These are phyloP conservation scores for Salvia rosmarinus DNA, from an alignment of 257 asterid species.

Conservation along the genomic window DNA sequence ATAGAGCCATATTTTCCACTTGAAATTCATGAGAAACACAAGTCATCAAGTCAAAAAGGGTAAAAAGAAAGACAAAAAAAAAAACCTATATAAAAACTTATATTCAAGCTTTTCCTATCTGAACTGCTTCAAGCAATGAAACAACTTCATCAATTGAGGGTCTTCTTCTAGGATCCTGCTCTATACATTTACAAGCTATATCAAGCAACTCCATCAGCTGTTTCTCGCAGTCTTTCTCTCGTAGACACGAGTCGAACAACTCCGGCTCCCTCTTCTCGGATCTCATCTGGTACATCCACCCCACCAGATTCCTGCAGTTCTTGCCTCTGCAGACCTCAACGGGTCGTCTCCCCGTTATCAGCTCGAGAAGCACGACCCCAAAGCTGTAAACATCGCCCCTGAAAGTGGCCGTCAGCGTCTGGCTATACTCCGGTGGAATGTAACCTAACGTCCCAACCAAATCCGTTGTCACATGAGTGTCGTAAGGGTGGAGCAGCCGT, in stretches of 20 bases:
- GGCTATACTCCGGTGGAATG: slow-evolving; percentile 96
- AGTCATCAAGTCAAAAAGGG: neutral
- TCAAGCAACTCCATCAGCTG: slow-evolving; percentile 67
- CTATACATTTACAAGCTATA: slow-evolving; percentile 80
- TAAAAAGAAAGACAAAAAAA: neutral
- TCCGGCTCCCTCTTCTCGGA: slow-evolving; percentile 71
- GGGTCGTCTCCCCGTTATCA: slow-evolving; percentile 76
- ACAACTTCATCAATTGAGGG: slow-evolving; percentile 88
- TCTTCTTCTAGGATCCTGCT: slow-evolving; percentile 73
- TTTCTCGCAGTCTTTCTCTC: slow-evolving; percentile 55
- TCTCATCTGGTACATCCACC: slow-evolving; percentile 82
- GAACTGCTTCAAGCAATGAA: slow-evolving; percentile 74
- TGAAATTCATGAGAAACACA: slow-evolving; percentile 20
- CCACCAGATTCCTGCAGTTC: slow-evolving; percentile 77
- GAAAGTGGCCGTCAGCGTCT: slow-evolving; percentile 82
- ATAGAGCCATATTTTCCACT: slow-evolving; percentile 1
- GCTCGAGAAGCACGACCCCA: slow-evolving; percentile 91
- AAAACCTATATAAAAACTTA: slow-evolving; percentile 17
- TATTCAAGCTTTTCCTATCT: slow-evolving; percentile 49
- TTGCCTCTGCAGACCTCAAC: slow-evolving; percentile 84
- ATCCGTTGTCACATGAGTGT: slow-evolving; percentile 94
- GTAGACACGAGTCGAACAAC: slow-evolving; percentile 63
- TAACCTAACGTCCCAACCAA: slow-evolving; percentile 95
- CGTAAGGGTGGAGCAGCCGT: slow-evolving; percentile 74
- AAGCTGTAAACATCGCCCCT: slow-evolving; percentile 93